phyloP scores from a whole-genome alignment of 139 green algal genomes.

The Diplosphaera chodatii region DNA sequence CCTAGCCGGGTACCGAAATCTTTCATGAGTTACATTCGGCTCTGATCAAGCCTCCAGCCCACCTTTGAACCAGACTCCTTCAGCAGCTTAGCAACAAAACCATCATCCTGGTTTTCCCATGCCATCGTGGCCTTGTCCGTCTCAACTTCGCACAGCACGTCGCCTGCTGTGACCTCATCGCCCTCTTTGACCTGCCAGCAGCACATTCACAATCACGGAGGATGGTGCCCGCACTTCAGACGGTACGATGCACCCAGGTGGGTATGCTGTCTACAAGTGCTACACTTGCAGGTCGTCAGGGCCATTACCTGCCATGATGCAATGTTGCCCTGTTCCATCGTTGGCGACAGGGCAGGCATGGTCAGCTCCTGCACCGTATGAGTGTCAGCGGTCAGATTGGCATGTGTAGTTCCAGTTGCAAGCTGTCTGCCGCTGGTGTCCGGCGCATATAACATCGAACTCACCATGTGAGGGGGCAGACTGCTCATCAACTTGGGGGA shows the following conservation, averaged over 20 bases:
- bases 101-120: constrained; percentile 70
- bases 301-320: constrained; percentile 42
- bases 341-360: constrained; percentile 89
- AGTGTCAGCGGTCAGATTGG: no score
- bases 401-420: no score
- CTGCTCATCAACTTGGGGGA: not conserved
- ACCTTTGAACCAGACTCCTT: constrained; percentile 50
- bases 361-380: constrained; percentile 36
- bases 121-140: constrained; percentile 85
- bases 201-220: no score
- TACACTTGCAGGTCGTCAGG: no score
- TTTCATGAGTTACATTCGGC: no score
- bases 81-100: constrained; percentile 71
- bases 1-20: no score
- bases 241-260: no score
- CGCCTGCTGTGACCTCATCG: constrained; percentile 60
- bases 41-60: constrained; percentile 34
- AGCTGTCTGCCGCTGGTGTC: no score
- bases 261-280: no score
- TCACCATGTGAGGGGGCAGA: not conserved
- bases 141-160: constrained; percentile 86
- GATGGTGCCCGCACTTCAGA: no score
- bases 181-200: constrained; percentile 65
- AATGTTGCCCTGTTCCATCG: constrained; percentile 78
- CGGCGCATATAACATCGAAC: no score